Percentiles rank a stretch among this genome's conserved stretches.
These are phyloP conservation scores for Yamadazyma buinensis DNA, from an alignment of 1,139 yeast species.

Conservation along the genomic window DNA sequence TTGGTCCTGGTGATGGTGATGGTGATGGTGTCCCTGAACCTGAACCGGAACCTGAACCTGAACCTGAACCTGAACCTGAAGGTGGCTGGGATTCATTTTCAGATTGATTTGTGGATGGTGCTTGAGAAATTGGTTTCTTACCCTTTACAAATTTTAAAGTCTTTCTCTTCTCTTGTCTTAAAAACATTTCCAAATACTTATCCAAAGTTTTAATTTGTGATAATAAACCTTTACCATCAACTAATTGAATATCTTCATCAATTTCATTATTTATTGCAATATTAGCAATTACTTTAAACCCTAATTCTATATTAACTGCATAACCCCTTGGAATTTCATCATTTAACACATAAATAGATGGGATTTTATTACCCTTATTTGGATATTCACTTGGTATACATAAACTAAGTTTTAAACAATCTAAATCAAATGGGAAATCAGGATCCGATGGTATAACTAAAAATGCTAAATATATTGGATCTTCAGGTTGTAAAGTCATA, in stretches of 20 bases:
- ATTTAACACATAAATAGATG: conserved; percentile 53
- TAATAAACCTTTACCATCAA: conserved; percentile 45
- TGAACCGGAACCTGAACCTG: neutral
- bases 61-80: neutral
- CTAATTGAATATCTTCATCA: conserved; percentile 31
- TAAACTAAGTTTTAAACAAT: conserved; percentile 46
- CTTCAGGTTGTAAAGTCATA: conserved; percentile 15
- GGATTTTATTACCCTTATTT: conserved; percentile 24
- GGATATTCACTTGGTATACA: conserved; percentile 59
- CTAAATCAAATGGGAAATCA: conserved; percentile 67
- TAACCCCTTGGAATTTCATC: conserved; percentile 71
- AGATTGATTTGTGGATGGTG: conserved; percentile 2
- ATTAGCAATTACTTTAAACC: conserved; percentile 51
- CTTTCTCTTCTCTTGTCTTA: conserved; percentile 57
- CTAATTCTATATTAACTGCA: conserved; percentile 62
- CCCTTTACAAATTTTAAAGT: conserved; percentile 28
- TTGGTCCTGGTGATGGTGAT: conserved; percentile 4
- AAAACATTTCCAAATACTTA: conserved; percentile 51
- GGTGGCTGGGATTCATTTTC: no score
- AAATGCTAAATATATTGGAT: conserved; percentile 32
- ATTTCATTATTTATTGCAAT: conserved; percentile 24
- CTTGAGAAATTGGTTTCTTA: conserved; percentile 7
- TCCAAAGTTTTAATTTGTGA: conserved; percentile 58
- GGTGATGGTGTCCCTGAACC: conserved; percentile 1
- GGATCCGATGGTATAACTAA: conserved; percentile 62